Evolutionary conservation across 2,329 filamentous ascomycete species (phyloP), one percentile per base, ranked within the genome.

Genomic region (Blastomyces parvus): DNA sequence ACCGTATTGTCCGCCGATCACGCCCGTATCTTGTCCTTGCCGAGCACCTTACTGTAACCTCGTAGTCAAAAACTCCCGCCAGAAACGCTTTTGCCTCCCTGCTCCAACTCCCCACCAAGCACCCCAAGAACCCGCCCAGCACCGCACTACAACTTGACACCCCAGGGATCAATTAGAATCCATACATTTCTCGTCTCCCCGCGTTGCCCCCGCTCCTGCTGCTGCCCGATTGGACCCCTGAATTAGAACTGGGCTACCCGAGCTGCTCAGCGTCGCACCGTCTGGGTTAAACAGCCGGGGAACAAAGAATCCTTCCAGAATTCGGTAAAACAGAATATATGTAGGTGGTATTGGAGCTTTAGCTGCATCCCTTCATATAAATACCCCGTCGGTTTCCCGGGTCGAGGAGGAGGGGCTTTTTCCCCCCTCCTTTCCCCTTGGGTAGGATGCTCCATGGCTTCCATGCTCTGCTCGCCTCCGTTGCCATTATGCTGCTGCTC

Each of bases 401-500:
- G 42, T 42, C 19, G 33, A 44, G 57, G 36, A 17, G 33, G 58
- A n/a, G 57, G 48, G 56, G 14, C 5, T 62, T 65, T 59, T 46
- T 27, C 61, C 19, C n/a, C 42, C 14, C 33, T 42, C 19, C 25
- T 42, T 62, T 44, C 48, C 57, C 38, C 36, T 22, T 17, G 60
- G 22, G 11, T 14, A 38, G 25, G 40, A 59, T 66, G 63, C 30
- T 62, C 52, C 55, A 22, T n/a, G 33, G 57, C 7, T 46, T 64
- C n/a, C 38, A 65, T 62, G 63, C 62, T 50, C 64, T 64, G 55
- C 36, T 63, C 25, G 64, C 65, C 42, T 57, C 61, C 2, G 61
- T 60, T 33, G 57, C 62, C 25, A 55, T 62, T 13, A 48, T 65
- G 36, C 36, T 65, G 36, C 44, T 66, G 14, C 58, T 63, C 52